These are phyloP conservation scores for Naganishia onofrii DNA, from an alignment of 768 basidiomycete species.

Conservation along the genomic window DNA sequence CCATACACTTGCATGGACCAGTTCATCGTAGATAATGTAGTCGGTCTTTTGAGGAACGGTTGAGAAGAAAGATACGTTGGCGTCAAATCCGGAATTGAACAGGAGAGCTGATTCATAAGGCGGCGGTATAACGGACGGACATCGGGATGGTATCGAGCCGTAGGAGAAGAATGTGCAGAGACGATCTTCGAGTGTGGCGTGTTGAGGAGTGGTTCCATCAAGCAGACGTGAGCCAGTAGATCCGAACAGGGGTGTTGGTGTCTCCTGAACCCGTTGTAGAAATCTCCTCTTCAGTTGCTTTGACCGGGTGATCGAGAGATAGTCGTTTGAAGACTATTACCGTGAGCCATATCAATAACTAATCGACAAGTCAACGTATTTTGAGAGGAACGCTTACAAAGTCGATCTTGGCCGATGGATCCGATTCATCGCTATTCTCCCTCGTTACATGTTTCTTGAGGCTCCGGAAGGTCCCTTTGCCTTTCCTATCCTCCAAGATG, in stretches of 20 bases:
- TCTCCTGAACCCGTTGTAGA: conserved; percentile 58
- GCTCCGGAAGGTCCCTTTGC: conserved; percentile 39
- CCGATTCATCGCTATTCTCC: conserved; percentile 26
- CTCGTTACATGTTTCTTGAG: conserved; percentile 35
- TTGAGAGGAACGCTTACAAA: conserved; percentile 39
- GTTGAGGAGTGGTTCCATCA: conserved; percentile 66
- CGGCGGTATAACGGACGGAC: not conserved
- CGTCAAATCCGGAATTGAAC: conserved; percentile 91
- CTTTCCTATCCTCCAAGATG: conserved; percentile 39
- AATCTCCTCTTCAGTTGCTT: conserved; percentile 61
- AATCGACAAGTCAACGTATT: not conserved
- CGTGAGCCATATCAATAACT: not conserved
- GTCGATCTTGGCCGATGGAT: conserved; percentile 31
- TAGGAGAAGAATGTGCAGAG: conserved; percentile 63
- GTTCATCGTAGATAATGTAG: conserved; percentile 74
- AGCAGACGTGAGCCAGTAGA: conserved; percentile 84
- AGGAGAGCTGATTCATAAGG: conserved; percentile 60
- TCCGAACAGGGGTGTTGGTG: conserved; percentile 65
- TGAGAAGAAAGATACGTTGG: conserved; percentile 82
- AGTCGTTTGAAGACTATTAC: conserved; percentile 76
- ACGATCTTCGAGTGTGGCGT: conserved; percentile 69
- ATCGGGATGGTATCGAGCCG: not conserved
- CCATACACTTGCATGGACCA: conserved; percentile 86
- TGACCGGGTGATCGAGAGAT: conserved; percentile 74
- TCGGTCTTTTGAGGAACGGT: conserved; percentile 75